Evolutionary conservation across 495 filamentous ascomycete species (phyloP).

Genomic region (Rusavskia elegans): DNA sequence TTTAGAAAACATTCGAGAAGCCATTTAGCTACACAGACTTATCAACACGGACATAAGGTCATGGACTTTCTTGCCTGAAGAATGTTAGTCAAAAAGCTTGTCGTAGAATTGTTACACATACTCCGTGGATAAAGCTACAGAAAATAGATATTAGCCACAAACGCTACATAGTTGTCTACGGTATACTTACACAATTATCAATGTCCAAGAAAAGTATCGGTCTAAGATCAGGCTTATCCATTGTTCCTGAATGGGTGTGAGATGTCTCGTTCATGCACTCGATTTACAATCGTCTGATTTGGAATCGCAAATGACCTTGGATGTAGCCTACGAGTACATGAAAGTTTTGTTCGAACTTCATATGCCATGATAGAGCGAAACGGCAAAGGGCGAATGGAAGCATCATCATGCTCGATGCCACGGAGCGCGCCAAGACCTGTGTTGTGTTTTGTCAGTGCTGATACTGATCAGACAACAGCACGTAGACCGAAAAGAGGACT

Average conservation of each 20-base stretch:
- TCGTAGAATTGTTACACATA: conserved; percentile 7
- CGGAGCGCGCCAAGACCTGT: too few relatives aligned
- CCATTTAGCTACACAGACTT: conserved; percentile 15
- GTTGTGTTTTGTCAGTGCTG: too few relatives aligned
- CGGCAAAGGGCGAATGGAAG: neutral
- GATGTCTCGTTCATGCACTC: too few relatives aligned
- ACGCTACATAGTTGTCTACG: too few relatives aligned
- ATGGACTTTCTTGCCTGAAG: conserved; percentile 47
- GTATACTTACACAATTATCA: conserved; percentile 66
- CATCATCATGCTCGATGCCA: neutral
- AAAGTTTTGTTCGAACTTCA: too few relatives aligned
- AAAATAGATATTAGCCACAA: neutral
- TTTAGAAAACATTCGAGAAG: neutral
- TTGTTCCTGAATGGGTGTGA: neutral
- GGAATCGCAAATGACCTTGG: too few relatives aligned
- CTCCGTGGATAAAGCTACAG: conserved; percentile 38
- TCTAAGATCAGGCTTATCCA: conserved; percentile 12
- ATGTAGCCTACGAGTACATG: too few relatives aligned
- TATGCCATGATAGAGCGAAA: too few relatives aligned
- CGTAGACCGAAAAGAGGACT: too few relatives aligned
- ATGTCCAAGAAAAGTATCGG: conserved; percentile 84
- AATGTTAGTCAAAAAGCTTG: neutral
- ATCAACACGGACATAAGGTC: conserved; percentile 61
- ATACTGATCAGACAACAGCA: too few relatives aligned
- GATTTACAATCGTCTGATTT: too few relatives aligned